phyloP scores from a whole-genome alignment of 306 rosid genomes.

The Prunus campanulata region DNA sequence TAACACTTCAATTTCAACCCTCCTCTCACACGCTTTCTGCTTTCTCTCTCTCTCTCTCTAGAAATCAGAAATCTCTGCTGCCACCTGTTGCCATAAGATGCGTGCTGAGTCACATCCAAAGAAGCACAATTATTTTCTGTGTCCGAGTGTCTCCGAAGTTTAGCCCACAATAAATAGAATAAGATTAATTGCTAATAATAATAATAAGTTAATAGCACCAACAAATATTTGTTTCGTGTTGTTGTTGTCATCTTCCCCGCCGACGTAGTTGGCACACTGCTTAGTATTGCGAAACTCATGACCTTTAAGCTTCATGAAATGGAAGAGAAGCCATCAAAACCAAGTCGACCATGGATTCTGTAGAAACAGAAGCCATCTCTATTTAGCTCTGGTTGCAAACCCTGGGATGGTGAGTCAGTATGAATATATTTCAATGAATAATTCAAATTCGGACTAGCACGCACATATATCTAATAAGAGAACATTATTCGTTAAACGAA shows the following conservation, averaged over 20 bases:
- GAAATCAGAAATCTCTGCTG: not conserved
- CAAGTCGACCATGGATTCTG: not conserved
- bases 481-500: too few relatives aligned
- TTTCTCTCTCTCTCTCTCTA: not conserved
- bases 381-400: not conserved
- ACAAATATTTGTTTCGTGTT: not conserved
- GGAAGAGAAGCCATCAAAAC: not conserved
- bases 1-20: slow-evolving; percentile 2
- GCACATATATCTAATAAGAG: too few relatives aligned
- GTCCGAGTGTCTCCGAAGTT: slow-evolving; percentile 4
- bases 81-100: slow-evolving; percentile 18
- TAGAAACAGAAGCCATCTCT: too few relatives aligned
- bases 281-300: not conserved
- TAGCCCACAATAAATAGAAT: not conserved
- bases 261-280: not conserved
- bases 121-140: slow-evolving; percentile 12
- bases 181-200: not conserved
- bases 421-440: too few relatives aligned
- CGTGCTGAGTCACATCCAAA: slow-evolving; percentile 16
- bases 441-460: too few relatives aligned
- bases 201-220: not conserved
- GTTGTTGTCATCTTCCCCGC: not conserved
- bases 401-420: not conserved
- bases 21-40: slow-evolving; percentile 23
- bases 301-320: not conserved